Conservation (phyloP, 352 stramenopile species). For the Pythium volutum region DNA sequence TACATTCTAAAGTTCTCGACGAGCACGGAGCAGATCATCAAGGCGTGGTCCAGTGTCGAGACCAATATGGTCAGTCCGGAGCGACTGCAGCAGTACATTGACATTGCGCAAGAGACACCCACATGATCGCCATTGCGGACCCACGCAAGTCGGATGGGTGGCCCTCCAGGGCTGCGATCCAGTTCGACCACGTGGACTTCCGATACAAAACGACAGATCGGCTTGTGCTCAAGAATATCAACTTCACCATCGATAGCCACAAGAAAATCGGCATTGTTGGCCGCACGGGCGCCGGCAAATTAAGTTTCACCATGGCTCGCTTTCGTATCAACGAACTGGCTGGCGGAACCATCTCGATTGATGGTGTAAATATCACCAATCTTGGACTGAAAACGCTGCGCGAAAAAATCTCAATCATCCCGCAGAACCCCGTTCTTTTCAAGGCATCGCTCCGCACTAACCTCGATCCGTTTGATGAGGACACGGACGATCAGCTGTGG, state of each 20-base stretch:
- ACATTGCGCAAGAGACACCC: constrained; percentile 28
- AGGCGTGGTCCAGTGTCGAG: constrained; percentile 31
- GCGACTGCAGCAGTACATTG: constrained; percentile 72
- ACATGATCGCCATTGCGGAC: constrained; percentile 22
- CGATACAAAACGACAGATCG: constrained; percentile 81
- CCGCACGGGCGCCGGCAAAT: constrained; percentile 83
- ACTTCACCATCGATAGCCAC: constrained; percentile 50
- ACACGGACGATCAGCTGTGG: constrained; percentile 70
- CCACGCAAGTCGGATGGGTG: constrained; percentile 42
- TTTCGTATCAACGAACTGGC: constrained; percentile 92
- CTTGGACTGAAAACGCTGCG: constrained; percentile 81
- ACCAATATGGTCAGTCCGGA: constrained; percentile 83
- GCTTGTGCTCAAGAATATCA: constrained; percentile 34
- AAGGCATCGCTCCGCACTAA: constrained; percentile 85
- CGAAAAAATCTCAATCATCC: constrained; percentile 89
- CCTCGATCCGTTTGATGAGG: constrained; percentile 88
- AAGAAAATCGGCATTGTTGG: constrained; percentile 90
- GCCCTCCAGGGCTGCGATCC: constrained; percentile 72
- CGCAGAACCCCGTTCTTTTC: constrained; percentile 92
- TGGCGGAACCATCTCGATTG: constrained; percentile 84
- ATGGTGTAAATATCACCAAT: constrained; percentile 77
- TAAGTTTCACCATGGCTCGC: constrained; percentile 82
- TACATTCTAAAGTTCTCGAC: constrained; percentile 75
- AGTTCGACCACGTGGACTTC: constrained; percentile 84
- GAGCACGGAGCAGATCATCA: constrained; percentile 73